These are phyloP conservation scores for Rhododendron griersonianum DNA, from an alignment of 148 eudicot genomes.

Conservation along the genomic window DNA sequence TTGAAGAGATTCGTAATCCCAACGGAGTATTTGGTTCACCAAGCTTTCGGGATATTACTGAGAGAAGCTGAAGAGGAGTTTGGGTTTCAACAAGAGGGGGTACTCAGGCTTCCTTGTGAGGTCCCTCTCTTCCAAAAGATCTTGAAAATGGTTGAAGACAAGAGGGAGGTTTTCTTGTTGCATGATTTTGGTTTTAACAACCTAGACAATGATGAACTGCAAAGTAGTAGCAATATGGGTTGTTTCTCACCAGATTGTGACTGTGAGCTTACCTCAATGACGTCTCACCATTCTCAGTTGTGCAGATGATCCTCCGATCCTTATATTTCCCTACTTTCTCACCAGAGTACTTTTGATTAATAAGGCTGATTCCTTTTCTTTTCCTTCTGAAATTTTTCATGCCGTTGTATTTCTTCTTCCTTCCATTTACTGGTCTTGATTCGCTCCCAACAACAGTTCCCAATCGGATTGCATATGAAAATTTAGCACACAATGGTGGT, in stretches of 20 bases:
- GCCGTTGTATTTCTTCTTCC: not conserved
- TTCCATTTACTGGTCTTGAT: not conserved
- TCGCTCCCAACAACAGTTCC: not conserved
- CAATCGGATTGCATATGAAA: not conserved
- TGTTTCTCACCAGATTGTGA: constrained; percentile 35
- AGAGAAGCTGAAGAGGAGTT: constrained; percentile 94
- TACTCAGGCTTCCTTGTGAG: constrained; percentile 74
- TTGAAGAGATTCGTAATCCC: constrained; percentile 76
- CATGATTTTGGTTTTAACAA: constrained; percentile 7
- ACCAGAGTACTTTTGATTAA: not conserved
- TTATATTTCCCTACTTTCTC: not conserved
- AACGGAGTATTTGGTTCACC: constrained; percentile 60
- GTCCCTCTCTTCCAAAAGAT: constrained; percentile 62
- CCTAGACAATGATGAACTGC: not conserved
- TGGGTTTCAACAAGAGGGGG: constrained; percentile 87
- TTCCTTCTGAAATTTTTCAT: not conserved
- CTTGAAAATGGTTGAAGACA: constrained; percentile 52
- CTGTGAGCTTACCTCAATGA: constrained; percentile 24
- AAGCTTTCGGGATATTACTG: constrained; percentile 53
- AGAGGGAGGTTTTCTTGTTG: constrained; percentile 22
- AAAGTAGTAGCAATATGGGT: not conserved
- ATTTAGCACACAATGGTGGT: not conserved
- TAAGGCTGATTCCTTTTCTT: not conserved
- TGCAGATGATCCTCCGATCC: constrained; percentile 26
- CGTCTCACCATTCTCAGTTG: constrained; percentile 33